Base-by-base conservation (phyloP, 805 yeast genomes). In the Cyberlindnera americana region DNA sequence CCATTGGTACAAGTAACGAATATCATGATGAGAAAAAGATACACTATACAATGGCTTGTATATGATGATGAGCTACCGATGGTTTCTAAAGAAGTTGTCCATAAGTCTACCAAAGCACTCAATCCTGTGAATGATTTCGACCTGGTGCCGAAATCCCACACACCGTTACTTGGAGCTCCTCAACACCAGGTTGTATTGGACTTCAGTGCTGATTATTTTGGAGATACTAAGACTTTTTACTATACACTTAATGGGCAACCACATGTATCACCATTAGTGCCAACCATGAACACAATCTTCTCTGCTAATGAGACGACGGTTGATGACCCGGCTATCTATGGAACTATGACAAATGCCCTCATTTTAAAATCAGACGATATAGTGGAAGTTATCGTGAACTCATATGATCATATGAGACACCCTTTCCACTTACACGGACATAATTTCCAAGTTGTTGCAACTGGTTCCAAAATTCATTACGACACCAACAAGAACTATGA, bases 361-460 rank as follows among this genome's bases (percentile, higher is more conserved):
- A 70, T 87, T 2, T 63, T 88, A 17, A 74, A 76, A 41, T 56
- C 68, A 5, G 76, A 75, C 36, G 86, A 82, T 33, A 72, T 81
- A 32, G 73, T 90, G 29, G 96, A 89, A 53, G 60, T 89, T 28
- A 81, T 86, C 1, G 60, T 89, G 26, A 83, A 87, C 56, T 87
- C 88, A 52, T 69, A 69, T 46, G 96, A 89, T 57, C 82, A 83
- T 10, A 83, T 87, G 52, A 77, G 77, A 46, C 90, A 82, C 55
- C 89, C 89, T 13, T 81, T 82, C 75, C 90, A 82, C 58, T 67
- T 82, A 49, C 90, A 82, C 50, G 90, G 90, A 9, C 89, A 82
- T 54, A 73, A 64, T 38, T 82, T 82, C 66, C 88, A 81, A 60
- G 64, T 81, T 4, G 59, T 81, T 19, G 69, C 70, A 29, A 70